Evolutionary conservation across 345 rosid species (phyloP).

Genomic region (Durio zibethinus): DNA sequence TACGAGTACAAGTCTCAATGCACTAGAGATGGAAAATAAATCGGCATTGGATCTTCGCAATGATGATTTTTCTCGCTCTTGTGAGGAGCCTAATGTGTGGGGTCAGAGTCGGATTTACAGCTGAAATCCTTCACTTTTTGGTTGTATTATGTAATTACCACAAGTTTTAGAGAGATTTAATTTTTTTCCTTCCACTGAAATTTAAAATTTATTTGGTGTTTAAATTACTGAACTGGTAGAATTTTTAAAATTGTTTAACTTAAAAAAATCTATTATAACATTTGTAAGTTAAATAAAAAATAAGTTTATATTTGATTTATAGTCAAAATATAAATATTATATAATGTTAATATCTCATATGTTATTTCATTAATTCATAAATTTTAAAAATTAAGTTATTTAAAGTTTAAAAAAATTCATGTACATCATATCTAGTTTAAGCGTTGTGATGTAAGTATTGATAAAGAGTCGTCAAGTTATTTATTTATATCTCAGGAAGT

Average conservation of each 20-base stretch:
- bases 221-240: too few relatives aligned
- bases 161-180: not conserved
- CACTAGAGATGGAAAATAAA: constrained; percentile 1
- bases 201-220: not conserved
- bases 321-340: too few relatives aligned
- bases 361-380: too few relatives aligned
- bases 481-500: too few relatives aligned
- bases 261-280: not conserved
- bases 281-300: too few relatives aligned
- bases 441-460: too few relatives aligned
- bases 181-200: not conserved
- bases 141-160: constrained; percentile 5
- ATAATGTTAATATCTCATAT: too few relatives aligned
- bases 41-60: not conserved
- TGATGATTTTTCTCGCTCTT: not conserved
- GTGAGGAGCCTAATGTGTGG: constrained; percentile 1
- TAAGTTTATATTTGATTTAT: too few relatives aligned
- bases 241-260: not conserved
- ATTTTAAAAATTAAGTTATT: too few relatives aligned
- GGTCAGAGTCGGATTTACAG: not conserved
- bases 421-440: too few relatives aligned
- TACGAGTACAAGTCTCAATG: not conserved
- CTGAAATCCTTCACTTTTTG: not conserved
- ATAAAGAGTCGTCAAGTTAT: too few relatives aligned
- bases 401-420: too few relatives aligned